Conservation (phyloP, 257 asterid species). For the Solanum etuberosum region DNA sequence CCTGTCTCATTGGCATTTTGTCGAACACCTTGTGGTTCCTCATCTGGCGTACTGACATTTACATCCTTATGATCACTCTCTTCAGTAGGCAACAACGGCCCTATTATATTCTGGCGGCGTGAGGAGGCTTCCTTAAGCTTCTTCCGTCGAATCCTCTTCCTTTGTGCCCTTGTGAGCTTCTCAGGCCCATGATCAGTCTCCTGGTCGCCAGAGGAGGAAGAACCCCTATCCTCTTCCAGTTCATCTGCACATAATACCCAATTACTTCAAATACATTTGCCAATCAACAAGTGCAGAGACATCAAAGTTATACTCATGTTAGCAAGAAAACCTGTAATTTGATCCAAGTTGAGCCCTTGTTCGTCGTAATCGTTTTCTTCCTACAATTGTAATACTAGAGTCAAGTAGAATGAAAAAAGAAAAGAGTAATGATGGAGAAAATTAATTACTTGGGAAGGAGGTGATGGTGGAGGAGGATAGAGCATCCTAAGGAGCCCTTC, state of each 20-base stretch:
- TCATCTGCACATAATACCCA: conserved; percentile 20
- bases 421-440: not conserved
- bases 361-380: conserved; percentile 15
- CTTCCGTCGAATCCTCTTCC: conserved; percentile 63
- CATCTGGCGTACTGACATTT: not conserved
- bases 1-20: conserved; percentile 21
- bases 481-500: conserved; percentile 52
- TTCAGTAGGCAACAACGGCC: conserved; percentile 38
- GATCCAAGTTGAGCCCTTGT: conserved; percentile 3
- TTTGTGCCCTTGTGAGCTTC: conserved; percentile 64
- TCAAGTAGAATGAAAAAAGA: not conserved
- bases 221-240: conserved; percentile 15
- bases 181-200: conserved; percentile 4
- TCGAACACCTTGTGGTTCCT: conserved; percentile 32
- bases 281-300: not conserved
- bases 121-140: conserved; percentile 49
- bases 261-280: not conserved
- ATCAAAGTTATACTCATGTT: not conserved
- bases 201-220: conserved; percentile 14
- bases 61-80: not conserved
- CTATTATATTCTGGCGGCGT: conserved; percentile 41
- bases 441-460: conserved; percentile 17
- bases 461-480: conserved; percentile 58
- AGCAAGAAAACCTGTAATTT: conserved; percentile 35
- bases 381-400: not conserved